Evolutionary conservation across 176 grass and related monocot species (phyloP), one percentile per base, ranked within the genome.

Genomic region (Triticum aestivum): DNA sequence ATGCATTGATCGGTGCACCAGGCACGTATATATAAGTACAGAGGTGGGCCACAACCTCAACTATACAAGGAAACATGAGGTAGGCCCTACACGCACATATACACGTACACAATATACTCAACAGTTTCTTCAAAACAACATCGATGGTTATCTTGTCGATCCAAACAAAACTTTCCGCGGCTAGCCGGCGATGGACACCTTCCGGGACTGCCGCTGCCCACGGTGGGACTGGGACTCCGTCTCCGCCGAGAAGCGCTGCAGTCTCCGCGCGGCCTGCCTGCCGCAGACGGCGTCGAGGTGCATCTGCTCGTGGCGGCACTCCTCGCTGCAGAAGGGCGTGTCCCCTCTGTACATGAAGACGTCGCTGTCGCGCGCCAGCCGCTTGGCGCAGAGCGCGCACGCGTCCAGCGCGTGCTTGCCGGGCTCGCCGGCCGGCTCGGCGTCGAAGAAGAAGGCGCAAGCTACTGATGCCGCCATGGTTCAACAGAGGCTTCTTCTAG

Each of bases 311-410:
- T 87, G 8, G 8, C 92, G 84, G 65, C 94, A 96, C 8, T 93
- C 87, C 84, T 93, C 85, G 85, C 89, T 96, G 86, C 94, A 96
- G 89, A 85, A 93, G 14, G 91, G 94, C 1, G 89, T 93, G 77
- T 91, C 91, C 1, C 94, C 94, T 71, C 69, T 86, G 94, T 94
- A 94, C 92, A 94, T 92, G 88, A 95, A 95, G 79, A 95, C 87
- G 79, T 89, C 87, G 83, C 70, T 58, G 86, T 95, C 68, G 7
- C 89, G 81, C 1, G 61, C 39, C n/a, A 94, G 82, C 13, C 29
- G 66, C 69, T 86, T 94, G 76, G 33, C 26, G 85, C 89, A 94
- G 34, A 94, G 89, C 88, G 90, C 83, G 42, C 90, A 94, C 3
- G 93, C 91, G 61, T 95, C 88, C 4, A 92, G 49, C 61, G 84